A percentile compares a stretch with the other conserved stretches of the same genome.
Conservation (phyloP, 331 rosid species). For the Quercus tomentella region DNA sequence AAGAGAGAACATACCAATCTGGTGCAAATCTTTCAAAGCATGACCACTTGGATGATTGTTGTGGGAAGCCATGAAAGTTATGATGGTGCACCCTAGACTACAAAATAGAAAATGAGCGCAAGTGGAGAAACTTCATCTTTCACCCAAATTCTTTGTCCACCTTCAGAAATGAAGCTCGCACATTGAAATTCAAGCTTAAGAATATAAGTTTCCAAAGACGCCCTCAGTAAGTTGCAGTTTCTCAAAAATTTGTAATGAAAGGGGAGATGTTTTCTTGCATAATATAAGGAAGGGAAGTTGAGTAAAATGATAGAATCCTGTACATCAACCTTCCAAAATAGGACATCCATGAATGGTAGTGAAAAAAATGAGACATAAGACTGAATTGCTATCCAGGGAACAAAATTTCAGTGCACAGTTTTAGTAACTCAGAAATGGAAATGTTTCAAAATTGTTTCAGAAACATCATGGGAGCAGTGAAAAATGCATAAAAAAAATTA, state of each 20-base stretch:
- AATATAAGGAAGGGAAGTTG: neutral
- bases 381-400: neutral
- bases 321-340: neutral
- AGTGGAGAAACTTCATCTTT: conserved; percentile 4
- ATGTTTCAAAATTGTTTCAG: neutral
- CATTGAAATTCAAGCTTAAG: neutral
- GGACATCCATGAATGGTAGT: neutral
- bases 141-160: neutral
- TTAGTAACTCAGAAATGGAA: neutral
- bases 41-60: too few relatives aligned
- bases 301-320: neutral
- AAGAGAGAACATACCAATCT: too few relatives aligned
- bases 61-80: too few relatives aligned
- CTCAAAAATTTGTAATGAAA: neutral
- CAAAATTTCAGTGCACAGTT: neutral
- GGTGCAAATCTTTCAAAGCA: too few relatives aligned
- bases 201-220: neutral
- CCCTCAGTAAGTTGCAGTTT: neutral
- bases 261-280: neutral
- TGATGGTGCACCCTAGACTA: conserved; percentile 60
- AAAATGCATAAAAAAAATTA: neutral
- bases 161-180: neutral
- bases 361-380: neutral
- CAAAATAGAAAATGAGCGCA: conserved; percentile 40
- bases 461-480: neutral